Base-by-base conservation (phyloP, 768 basidiomycete species). In the Hypsizygus marmoreus region DNA sequence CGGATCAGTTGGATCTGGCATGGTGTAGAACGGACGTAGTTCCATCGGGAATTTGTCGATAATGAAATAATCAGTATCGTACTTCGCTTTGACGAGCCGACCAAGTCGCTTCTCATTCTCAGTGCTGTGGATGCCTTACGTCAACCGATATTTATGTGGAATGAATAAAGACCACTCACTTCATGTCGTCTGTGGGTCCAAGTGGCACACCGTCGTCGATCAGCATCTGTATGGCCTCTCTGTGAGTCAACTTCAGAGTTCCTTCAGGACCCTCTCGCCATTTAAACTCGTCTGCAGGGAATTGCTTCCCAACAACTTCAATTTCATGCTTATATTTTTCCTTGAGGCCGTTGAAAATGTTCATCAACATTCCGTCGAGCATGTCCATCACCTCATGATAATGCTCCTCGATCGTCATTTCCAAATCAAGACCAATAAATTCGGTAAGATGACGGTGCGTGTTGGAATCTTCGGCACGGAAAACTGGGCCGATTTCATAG, bases 401-500 rank as follows among this genome's bases (percentile, higher is more conserved):
- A 65, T 98, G 94, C 65, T 97, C 95, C 66, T 98, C 94, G 55
- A 99, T 93, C 4, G 85, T 78, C 97, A 99, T 98, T 68, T 99
- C 97, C 55, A 99, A 79, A 88, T 99, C 97, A 56, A 99, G 86
- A 22, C 97, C 97, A 54, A 93, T 88, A 69, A 97, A 99, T 67
- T 99, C 97, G 14, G 97, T 98, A 72, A 99, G 77, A 73, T 99
- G 97, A 40, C 97, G 88, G 64, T 97, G 92, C 2, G 97, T 98
- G 68, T 95, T 92, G 36, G 95, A 88, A 66, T 98, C 84, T 68
- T 98, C 97, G 12, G 97, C 97, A 51, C 97, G 91, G 76, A 98
- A 98, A 44, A 98, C 95, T 45, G 87, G 83, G 0, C 86, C 97
- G 50, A 99, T 93, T 70, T 99, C 97, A 69, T 95, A 99, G 6